Conservation (phyloP, 257 asterid species). For the Nicotiana benthamiana region DNA sequence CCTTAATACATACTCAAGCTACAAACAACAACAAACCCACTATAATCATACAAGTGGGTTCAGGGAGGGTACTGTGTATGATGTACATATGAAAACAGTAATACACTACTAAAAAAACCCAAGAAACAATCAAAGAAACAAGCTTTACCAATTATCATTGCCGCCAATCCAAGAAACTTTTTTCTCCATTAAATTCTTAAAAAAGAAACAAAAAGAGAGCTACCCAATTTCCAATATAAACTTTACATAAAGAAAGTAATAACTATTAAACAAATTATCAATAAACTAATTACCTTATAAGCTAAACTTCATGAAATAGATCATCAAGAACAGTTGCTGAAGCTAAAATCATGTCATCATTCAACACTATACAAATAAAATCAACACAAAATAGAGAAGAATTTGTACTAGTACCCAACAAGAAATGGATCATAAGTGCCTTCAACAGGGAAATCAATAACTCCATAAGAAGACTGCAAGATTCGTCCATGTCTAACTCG, state of each 20-base stretch:
- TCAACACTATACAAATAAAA: not conserved
- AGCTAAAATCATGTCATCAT: not conserved
- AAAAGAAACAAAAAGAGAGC: not conserved
- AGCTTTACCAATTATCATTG: not conserved
- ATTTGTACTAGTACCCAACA: slow-evolving; percentile 54
- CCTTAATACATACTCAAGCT: not conserved
- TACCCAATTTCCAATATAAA: not conserved
- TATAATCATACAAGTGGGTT: too few relatives aligned
- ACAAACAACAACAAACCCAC: too few relatives aligned
- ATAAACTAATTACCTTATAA: not conserved
- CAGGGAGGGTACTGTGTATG: too few relatives aligned
- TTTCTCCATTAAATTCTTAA: not conserved
- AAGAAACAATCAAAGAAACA: too few relatives aligned
- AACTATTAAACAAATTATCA: not conserved
- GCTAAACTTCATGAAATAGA: not conserved
- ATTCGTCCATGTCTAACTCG: slow-evolving; percentile 64
- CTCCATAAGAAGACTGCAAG: slow-evolving; percentile 57
- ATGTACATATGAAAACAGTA: not conserved
- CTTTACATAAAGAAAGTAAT: not conserved
- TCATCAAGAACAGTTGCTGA: not conserved
- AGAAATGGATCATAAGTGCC: slow-evolving; percentile 89
- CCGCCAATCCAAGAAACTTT: not conserved
- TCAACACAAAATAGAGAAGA: not conserved
- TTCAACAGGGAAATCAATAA: slow-evolving; percentile 72
- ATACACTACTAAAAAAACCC: not conserved